Conservation (phyloP, 75 land plant genomes). For the Azolla pinnata region DNA sequence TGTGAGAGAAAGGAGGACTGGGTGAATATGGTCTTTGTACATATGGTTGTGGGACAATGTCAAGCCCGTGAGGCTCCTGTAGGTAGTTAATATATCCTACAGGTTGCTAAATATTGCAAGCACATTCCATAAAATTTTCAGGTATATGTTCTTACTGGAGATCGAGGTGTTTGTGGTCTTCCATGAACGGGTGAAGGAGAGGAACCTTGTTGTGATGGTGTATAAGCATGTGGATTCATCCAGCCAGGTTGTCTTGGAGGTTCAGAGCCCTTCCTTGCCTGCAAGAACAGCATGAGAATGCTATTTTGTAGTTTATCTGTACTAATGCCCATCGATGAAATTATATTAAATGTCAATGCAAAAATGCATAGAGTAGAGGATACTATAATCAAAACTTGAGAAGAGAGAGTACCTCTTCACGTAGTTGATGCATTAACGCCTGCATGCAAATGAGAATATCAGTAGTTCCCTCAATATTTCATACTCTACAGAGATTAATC, state of each 20-base stretch:
- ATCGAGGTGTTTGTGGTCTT: neutral
- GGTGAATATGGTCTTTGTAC: neutral
- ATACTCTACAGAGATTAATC: neutral
- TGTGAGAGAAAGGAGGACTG: too few species aligned
- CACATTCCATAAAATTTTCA: neutral
- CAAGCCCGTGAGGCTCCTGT: slow-evolving; percentile 54
- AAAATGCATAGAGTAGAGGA: too few species aligned
- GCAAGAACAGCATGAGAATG: too few species aligned
- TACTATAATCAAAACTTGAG: neutral
- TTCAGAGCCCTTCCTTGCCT: neutral
- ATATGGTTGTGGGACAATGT: slow-evolving; percentile 53
- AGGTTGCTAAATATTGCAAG: neutral
- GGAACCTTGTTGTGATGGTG: neutral
- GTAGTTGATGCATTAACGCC: slow-evolving; percentile 1
- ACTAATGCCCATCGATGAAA: too few species aligned
- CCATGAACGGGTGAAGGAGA: neutral
- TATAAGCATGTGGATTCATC: neutral
- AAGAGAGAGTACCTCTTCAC: neutral
- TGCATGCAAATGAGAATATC: neutral
- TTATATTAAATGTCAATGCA: too few species aligned
- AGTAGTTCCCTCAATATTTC: neutral
- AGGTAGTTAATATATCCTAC: neutral
- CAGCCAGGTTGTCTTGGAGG: neutral
- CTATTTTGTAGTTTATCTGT: too few species aligned
- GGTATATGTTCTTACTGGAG: slow-evolving; percentile 3